These are phyloP conservation scores for Grigorovia humatica DNA, from an alignment of 805 yeast species.

Conservation along the genomic window DNA sequence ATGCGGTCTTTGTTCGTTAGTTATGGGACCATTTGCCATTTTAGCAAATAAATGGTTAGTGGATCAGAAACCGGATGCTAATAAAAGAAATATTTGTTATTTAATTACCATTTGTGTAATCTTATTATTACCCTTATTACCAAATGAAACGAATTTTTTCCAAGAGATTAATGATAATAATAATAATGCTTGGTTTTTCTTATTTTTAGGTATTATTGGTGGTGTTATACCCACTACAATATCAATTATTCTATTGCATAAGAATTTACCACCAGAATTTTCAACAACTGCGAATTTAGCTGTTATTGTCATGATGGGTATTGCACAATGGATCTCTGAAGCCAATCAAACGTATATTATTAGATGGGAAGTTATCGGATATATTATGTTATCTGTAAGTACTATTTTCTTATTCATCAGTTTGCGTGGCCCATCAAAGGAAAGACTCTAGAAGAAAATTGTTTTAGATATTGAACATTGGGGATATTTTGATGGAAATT, in stretches of 20 bases:
- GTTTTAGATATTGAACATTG: too few relatives aligned
- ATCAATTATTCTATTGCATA: conserved; percentile 18
- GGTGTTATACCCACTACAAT: conserved; percentile 21
- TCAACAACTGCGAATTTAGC: conserved; percentile 22
- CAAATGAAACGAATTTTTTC: conserved; percentile 3
- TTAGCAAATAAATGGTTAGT: conserved; percentile 24
- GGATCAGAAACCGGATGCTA: conserved; percentile 1
- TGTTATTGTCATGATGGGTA: conserved; percentile 20
- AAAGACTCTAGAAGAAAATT: background rate
- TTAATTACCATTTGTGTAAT: conserved; percentile 17
- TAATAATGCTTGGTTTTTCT: conserved; percentile 13
- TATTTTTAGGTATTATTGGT: conserved; percentile 10
- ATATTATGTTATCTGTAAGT: conserved; percentile 18
- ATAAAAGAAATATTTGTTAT: conserved; percentile 8
- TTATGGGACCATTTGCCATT: conserved; percentile 26
- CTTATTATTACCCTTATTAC: conserved; percentile 16
- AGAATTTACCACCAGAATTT: conserved; percentile 19
- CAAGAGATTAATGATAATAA: background rate
- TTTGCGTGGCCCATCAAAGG: conserved; percentile 3
- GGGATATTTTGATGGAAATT: too few relatives aligned
- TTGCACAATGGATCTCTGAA: conserved; percentile 24
- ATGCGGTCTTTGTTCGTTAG: conserved; percentile 25
- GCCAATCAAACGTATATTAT: conserved; percentile 22
- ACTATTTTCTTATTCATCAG: conserved; percentile 13
- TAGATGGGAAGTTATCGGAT: conserved; percentile 27